Evolutionary conservation across 768 basidiomycete genomes (phyloP), one percentile per base, ranked within the genome.

Genomic region (Termitomyces bulborhizus): DNA sequence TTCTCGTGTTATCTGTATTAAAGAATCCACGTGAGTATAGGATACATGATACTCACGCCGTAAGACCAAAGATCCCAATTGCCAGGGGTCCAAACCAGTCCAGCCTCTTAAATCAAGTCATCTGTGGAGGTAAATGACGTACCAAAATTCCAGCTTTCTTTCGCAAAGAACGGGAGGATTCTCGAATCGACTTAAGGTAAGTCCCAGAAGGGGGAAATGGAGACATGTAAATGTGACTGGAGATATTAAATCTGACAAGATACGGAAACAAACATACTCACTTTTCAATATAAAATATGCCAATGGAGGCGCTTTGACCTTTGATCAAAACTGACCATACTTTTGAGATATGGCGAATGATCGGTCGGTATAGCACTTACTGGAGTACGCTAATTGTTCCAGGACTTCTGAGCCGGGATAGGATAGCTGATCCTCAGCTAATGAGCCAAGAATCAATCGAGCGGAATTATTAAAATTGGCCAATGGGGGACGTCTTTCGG

Each of bases 151-250:
- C 68, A 55, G 78, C 72, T 4, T 69, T 67, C 56, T 73, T 62
- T 24, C 84, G 74, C 50, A 84, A 65, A 24, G 73, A 67, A 51
- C 68, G 69, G 18, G 82, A 78, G 4, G 86, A 83, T 46, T 76
- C 65, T 46, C 79, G 77, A 37, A 90, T 77, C 13, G 79, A 74
- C 37, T 74, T 60, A 16, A 86, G 58, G 62, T 75, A 86, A 36
- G 65, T 58, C 21, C 79, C 73, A 50, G 78, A 71, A 44, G 76
- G 68, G 56, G 84, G 81, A 51, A 81, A 68, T 13, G 69, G 62
- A 53, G 66, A 60, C 52, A 65, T 57, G 1, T 11, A 21, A 26
- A 49, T 16, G 16, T 12, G 15, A 36, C 34, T 27, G 21, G 32
- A 27, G 37, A 36, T n/a, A 37, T 27, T 16, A 39, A 42, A 42